phyloP scores from a whole-genome alignment of 352 stramenopile species.

The Phytophthora pluvialis region DNA sequence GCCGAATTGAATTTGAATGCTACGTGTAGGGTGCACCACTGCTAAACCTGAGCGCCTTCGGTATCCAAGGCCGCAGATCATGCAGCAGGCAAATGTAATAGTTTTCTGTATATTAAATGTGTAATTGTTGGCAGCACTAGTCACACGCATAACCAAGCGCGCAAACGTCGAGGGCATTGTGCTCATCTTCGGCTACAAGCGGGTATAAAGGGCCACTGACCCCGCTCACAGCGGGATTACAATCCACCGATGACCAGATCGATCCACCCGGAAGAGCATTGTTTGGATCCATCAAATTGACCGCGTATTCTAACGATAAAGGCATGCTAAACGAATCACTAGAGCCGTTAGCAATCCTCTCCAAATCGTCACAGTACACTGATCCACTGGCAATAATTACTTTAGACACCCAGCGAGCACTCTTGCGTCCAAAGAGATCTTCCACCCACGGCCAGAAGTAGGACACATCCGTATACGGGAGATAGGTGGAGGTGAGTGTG shows the following conservation, averaged over 20 bases:
- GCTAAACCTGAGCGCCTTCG: no score
- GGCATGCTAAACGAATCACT: neutral
- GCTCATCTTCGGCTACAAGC: conserved; percentile 15
- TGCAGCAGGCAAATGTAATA: no score
- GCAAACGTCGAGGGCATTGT: conserved; percentile 1
- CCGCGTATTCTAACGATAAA: neutral
- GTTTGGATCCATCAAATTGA: conserved; percentile 5
- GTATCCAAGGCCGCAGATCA: no score
- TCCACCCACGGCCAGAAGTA: conserved; percentile 23
- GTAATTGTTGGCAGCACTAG: no score
- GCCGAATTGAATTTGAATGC: no score
- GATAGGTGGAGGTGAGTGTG: neutral
- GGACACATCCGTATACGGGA: neutral
- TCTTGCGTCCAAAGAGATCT: neutral
- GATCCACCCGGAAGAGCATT: neutral
- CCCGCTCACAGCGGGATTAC: neutral
- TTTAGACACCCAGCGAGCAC: conserved; percentile 13
- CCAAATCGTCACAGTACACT: conserved; percentile 10
- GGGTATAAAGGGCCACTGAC: conserved; percentile 1
- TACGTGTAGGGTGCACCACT: no score
- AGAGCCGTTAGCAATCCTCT: conserved; percentile 13
- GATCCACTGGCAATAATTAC: no score
- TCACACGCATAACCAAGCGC: no score
- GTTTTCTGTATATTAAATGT: no score
- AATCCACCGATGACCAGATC: conserved; percentile 8